phyloP scores from a whole-genome alignment of 352 stramenopile species.

The Globisporangium echinulatum region DNA sequence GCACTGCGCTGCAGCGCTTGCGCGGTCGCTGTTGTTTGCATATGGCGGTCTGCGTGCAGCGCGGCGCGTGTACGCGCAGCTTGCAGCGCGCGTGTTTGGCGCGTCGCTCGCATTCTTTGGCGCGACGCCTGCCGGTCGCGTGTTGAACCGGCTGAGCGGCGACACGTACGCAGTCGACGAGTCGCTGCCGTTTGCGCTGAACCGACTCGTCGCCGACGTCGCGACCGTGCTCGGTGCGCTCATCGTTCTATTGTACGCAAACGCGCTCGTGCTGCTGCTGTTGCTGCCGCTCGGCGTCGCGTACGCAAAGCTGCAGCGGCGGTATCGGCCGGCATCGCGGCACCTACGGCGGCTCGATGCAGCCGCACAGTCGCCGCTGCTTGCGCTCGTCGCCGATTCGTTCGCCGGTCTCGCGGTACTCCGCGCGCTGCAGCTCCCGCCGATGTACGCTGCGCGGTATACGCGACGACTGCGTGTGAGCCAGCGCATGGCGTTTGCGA shows the following conservation, averaged over 20 bases:
- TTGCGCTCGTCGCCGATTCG: conserved; percentile 69
- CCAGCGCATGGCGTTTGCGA: conserved; percentile 74
- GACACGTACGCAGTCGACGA: conserved; percentile 85
- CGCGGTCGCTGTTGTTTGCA: conserved; percentile 83
- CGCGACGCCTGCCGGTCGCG: conserved; percentile 49
- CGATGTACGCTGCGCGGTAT: conserved; percentile 36
- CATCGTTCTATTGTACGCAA: conserved; percentile 75
- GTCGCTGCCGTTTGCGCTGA: conserved; percentile 84
- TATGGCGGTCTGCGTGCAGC: conserved; percentile 71
- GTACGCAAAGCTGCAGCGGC: conserved; percentile 56
- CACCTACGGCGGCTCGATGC: conserved; percentile 67
- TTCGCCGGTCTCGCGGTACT: conserved; percentile 67
- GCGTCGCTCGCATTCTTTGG: conserved; percentile 68
- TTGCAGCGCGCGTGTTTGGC: conserved; percentile 49
- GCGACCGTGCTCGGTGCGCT: conserved; percentile 66
- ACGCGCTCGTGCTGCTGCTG: conserved; percentile 64
- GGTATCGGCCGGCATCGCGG: conserved; percentile 67
- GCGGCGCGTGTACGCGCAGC: conserved; percentile 41
- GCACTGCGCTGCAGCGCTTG: conserved; percentile 63
- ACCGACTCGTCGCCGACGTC: conserved; percentile 83
- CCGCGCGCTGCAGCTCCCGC: conserved; percentile 40
- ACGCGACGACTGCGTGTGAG: conserved; percentile 43
- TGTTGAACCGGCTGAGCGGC: conserved; percentile 74
- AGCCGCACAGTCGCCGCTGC: conserved; percentile 65
- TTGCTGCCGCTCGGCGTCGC: conserved; percentile 63